Percentiles rank a stretch among this genome's conserved stretches.
phyloP scores from a whole-genome alignment of 1,139 yeast species.

The Taphrina confusa region DNA sequence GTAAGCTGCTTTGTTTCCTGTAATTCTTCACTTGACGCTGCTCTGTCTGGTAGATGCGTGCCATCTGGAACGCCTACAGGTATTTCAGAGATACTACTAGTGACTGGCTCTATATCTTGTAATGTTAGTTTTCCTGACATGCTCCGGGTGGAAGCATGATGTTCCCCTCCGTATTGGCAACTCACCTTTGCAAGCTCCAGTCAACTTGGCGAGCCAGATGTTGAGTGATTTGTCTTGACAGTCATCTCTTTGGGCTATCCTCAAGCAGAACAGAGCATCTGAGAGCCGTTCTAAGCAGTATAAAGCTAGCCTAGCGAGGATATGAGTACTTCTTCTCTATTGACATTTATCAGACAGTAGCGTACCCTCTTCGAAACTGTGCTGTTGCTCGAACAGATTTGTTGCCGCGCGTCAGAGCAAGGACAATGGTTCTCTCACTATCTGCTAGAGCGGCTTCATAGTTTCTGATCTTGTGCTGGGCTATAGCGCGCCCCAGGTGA shows the following conservation, averaged over 20 bases:
- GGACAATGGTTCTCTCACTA: constrained; percentile 57
- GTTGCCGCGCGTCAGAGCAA: constrained; percentile 58
- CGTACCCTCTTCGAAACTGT: constrained; percentile 57
- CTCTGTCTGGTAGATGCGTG: neutral
- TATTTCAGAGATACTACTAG: neutral
- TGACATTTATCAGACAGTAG: constrained; percentile 45
- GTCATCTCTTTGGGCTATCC: constrained; percentile 54
- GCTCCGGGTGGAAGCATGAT: neutral
- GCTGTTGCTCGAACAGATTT: constrained; percentile 59
- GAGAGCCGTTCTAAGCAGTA: constrained; percentile 50
- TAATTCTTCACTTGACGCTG: constrained; percentile 16
- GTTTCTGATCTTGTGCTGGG: constrained; percentile 47
- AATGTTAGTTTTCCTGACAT: neutral
- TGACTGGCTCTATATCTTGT: neutral
- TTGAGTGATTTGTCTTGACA: constrained; percentile 54
- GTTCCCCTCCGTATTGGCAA: no score
- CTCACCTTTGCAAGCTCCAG: neutral
- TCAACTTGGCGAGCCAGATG: constrained; percentile 50
- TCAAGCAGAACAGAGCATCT: constrained; percentile 56
- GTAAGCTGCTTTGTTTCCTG: constrained; percentile 39
- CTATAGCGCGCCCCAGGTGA: constrained; percentile 25
- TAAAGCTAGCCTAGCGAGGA: constrained; percentile 41
- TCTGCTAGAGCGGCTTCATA: constrained; percentile 56
- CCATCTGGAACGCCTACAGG: constrained; percentile 11
- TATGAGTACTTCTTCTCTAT: constrained; percentile 47